These are phyloP conservation scores for Arthrobotrys pseudoclavata DNA, from an alignment of 2,329 filamentous ascomycete species.

Conservation along the genomic window DNA sequence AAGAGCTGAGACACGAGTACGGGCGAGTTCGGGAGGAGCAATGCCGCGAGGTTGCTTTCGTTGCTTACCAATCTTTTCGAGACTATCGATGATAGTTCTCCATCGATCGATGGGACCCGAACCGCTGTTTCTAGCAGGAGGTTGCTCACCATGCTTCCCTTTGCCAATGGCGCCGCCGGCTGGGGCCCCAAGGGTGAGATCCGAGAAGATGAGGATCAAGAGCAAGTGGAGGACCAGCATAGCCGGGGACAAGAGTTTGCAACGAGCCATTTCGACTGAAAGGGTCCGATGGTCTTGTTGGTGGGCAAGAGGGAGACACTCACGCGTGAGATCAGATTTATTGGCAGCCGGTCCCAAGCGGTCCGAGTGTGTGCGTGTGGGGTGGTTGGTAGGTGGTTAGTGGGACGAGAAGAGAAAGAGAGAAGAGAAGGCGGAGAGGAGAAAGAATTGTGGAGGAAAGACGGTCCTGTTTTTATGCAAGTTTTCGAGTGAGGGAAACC, in stretches of 20 bases:
- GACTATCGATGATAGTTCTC: background rate
- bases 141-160: background rate
- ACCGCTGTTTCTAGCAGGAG: background rate
- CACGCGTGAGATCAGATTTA: background rate
- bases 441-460: background rate
- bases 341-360: no score
- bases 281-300: background rate
- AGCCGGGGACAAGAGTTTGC: slow-evolving; percentile 5
- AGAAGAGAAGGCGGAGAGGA: background rate
- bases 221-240: slow-evolving; percentile 11
- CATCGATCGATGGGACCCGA: background rate
- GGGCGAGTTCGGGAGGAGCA: background rate
- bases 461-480: background rate
- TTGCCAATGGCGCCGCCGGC: background rate
- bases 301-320: background rate
- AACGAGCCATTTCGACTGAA: slow-evolving; percentile 5
- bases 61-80: background rate
- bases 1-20: background rate
- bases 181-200: background rate
- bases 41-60: background rate
- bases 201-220: background rate
- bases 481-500: background rate
- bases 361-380: background rate
- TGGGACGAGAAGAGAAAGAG: background rate
- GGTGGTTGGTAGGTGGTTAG: background rate